Conservation (phyloP, 306 rosid genomes). For the Cotoneaster glaucophyllus region DNA sequence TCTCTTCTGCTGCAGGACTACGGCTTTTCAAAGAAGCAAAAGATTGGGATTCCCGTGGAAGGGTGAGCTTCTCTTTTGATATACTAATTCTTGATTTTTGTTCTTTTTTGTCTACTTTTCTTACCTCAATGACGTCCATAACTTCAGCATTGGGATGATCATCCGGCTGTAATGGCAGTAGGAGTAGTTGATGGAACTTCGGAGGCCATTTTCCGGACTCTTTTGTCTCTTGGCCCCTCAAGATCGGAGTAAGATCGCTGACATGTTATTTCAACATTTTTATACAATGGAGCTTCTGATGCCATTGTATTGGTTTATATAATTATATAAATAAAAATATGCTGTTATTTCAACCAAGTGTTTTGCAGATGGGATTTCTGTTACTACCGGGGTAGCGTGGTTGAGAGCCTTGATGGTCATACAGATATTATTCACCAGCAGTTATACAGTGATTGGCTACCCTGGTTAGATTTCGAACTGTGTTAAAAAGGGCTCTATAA, state of each 20-base stretch:
- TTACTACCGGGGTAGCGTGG: constrained; percentile 51
- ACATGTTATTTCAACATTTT: constrained; percentile 12
- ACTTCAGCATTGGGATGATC: constrained; percentile 76
- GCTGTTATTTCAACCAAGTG: constrained; percentile 23
- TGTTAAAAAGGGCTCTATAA: not conserved
- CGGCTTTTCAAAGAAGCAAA: constrained; percentile 84
- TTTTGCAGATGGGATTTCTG: constrained; percentile 93
- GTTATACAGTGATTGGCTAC: constrained; percentile 73
- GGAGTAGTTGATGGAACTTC: constrained; percentile 80
- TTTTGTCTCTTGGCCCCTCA: constrained; percentile 74
- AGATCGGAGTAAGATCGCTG: constrained; percentile 70
- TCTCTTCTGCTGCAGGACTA: constrained; percentile 48
- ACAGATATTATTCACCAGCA: constrained; percentile 70
- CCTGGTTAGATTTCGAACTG: constrained; percentile 51
- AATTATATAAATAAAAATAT: too few species aligned
- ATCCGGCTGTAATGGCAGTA: constrained; percentile 89
- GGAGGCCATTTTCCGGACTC: constrained; percentile 73
- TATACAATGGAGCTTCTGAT: not conserved
- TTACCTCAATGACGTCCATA: constrained; percentile 1
- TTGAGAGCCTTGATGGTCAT: constrained; percentile 88
- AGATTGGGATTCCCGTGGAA: constrained; percentile 53
- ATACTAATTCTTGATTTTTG: constrained; percentile 13
- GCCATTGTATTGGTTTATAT: not conserved
- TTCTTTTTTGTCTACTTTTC: not conserved
- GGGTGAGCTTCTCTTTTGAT: constrained; percentile 37